Conservation (phyloP, 2,329 filamentous ascomycete species). For the Pestalotiopsis sp. region DNA sequence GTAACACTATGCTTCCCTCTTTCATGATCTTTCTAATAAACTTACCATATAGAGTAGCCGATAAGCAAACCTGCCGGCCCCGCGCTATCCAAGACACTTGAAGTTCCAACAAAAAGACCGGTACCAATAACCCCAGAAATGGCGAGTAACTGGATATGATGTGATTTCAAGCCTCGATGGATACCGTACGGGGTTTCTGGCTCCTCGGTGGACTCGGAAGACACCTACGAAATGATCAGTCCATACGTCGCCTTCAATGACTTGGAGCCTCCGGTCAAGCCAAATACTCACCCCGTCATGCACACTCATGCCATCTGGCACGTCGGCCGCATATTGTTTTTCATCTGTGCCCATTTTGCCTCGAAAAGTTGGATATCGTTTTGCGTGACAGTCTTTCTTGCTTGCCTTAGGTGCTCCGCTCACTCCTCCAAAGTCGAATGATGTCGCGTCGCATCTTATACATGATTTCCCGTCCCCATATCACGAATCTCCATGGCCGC, state of each 20-base stretch:
- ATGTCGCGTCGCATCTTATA: background rate
- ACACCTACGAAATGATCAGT: background rate
- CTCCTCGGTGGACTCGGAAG: background rate
- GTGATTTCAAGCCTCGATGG: background rate
- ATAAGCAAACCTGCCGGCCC: background rate
- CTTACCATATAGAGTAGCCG: constrained; percentile 5
- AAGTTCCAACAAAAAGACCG: background rate
- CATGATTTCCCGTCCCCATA: background rate
- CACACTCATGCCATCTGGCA: background rate
- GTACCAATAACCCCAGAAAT: constrained; percentile 20
- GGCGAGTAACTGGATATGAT: constrained; percentile 18
- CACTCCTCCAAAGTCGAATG: background rate
- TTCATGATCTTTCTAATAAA: constrained; percentile 29
- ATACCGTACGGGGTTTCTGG: background rate
- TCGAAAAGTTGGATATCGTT: background rate
- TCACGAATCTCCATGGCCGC: background rate
- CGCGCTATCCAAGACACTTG: background rate
- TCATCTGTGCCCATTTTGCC: background rate
- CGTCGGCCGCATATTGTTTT: background rate
- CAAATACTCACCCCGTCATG: background rate
- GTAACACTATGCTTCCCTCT: too few species aligned
- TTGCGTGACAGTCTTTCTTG: background rate
- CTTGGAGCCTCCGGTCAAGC: background rate
- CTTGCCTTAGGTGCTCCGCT: background rate
- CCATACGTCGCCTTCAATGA: background rate